Evolutionary conservation across 2,329 filamentous ascomycete genomes (phyloP), one percentile per base, ranked within the genome.

Genomic region (Ophiostoma sp.): DNA sequence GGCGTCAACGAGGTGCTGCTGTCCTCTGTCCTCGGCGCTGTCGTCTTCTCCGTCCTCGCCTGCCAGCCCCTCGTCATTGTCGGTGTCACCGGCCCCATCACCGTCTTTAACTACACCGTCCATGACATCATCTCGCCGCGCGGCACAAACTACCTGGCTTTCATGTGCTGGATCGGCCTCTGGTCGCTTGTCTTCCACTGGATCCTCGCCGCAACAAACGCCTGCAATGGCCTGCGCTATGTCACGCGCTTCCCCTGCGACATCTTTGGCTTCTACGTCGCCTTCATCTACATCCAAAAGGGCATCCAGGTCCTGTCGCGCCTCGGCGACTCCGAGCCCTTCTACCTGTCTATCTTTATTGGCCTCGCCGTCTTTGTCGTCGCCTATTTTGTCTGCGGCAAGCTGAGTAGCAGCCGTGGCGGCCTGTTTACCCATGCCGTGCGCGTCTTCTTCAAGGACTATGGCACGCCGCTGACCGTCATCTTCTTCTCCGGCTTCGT

Each of bases 231-330:
- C 76, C 83, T 97, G n/a, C 89, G 88, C 76, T 96, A 94, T 79
- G 93, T 97, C 31, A 97, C 93, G 0, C 86, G 92, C 17, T 97
- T 97, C 77, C 93, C 92, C 33, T 96, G 93, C 80, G 93, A 97
- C 78, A 95, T 94, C 76, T 96, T 97, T 74, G 93, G 93, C 68
- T 96, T 96, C 81, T 96, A 96, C 77, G 93, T 96, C 67, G 93
- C 93, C 70, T 93, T 91, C 77, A 94, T 96, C 79, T 96, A 96
- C 77, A 84, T 96, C 27, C 92, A 96, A 77, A 96, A 96, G 79
- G 93, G 93, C 20, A 90, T 96, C 72, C 92, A 96, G 79, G 91
- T 96, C 17, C 85, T 96, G 27, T 89, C 89, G 62, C 85, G 90
- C 15, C 90, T 96, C 76, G 93, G 91, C 79, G 76, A 83, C 78